Evolutionary conservation across 83 land plant genomes (phyloP).

Genomic region (Picea abies): DNA sequence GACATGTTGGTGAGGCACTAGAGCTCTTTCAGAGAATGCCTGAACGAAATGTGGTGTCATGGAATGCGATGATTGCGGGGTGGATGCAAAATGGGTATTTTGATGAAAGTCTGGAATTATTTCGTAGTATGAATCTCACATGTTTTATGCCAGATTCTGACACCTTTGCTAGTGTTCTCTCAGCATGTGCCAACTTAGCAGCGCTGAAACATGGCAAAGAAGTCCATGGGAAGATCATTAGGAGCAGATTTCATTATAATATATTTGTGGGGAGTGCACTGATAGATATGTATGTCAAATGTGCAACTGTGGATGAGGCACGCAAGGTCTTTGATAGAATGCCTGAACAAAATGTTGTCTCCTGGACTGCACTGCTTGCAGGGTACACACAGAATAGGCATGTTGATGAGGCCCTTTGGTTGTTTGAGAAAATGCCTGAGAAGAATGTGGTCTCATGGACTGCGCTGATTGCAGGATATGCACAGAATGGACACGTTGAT

Average conservation of each 20-base stretch:
- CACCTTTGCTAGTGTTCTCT: conserved; percentile 47
- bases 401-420: conserved; percentile 25
- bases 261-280: no score
- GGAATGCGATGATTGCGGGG: conserved; percentile 41
- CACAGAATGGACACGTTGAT: conserved; percentile 38
- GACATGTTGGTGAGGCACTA: background rate
- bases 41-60: background rate
- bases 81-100: conserved; percentile 32
- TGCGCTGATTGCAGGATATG: conserved; percentile 28
- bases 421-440: conserved; percentile 42
- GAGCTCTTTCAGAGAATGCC: conserved; percentile 24
- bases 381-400: background rate
- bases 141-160: conserved; percentile 37
- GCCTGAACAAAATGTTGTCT: conserved; percentile 10
- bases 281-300: no score
- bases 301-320: background rate
- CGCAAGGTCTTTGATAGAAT: background rate
- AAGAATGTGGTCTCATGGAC: conserved; percentile 35
- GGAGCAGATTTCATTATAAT: no score
- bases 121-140: conserved; percentile 32
- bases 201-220: background rate
- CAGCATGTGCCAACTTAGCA: conserved; percentile 29
- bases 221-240: background rate
- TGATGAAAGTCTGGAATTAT: conserved; percentile 32
- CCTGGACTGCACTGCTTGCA: conserved; percentile 14